Evolutionary conservation across 2,329 filamentous ascomycete species (phyloP).

Genomic region (Aspergillus amoenus): DNA sequence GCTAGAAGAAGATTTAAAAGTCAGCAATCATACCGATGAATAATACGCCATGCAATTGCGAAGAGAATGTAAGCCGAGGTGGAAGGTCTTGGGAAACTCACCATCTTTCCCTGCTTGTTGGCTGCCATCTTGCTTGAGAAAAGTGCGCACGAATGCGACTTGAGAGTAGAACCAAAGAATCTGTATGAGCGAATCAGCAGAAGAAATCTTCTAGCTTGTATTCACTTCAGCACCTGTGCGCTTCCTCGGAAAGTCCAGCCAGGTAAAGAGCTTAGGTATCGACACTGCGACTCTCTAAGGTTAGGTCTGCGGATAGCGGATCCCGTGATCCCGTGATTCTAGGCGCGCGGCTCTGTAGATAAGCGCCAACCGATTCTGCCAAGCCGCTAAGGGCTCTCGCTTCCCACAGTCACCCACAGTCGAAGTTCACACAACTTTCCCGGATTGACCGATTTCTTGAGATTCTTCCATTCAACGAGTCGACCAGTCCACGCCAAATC

Average conservation of each 20-base stretch:
- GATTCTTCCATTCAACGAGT: conserved; percentile 36
- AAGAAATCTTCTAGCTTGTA: conserved; percentile 22
- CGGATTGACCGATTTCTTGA: conserved; percentile 25
- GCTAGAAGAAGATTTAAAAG: conserved; percentile 44
- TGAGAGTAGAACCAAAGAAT: conserved; percentile 29
- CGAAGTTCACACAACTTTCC: conserved; percentile 30
- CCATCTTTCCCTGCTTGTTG: conserved; percentile 99
- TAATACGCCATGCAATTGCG: neutral
- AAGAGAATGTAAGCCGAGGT: conserved; percentile 1
- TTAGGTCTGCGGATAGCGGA: conserved; percentile 12
- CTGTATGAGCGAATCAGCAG: conserved; percentile 18
- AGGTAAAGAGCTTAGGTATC: conserved; percentile 8
- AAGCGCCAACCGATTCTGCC: conserved; percentile 28
- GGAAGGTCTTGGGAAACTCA: conserved; percentile 54
- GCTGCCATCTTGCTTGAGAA: conserved; percentile 51
- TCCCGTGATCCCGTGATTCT: conserved; percentile 2
- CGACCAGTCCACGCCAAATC: conserved; percentile 40
- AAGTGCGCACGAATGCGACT: conserved; percentile 49
- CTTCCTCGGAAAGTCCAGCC: conserved; percentile 16
- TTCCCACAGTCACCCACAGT: conserved; percentile 38
- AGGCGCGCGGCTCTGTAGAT: conserved; percentile 25
- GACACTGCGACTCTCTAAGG: conserved; percentile 2
- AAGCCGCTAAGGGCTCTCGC: conserved; percentile 41
- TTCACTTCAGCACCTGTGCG: conserved; percentile 17
- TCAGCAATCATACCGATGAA: conserved; percentile 51